Evolutionary conservation across 2,329 filamentous ascomycete species (phyloP).

Genomic region (Epichloe typhina): DNA sequence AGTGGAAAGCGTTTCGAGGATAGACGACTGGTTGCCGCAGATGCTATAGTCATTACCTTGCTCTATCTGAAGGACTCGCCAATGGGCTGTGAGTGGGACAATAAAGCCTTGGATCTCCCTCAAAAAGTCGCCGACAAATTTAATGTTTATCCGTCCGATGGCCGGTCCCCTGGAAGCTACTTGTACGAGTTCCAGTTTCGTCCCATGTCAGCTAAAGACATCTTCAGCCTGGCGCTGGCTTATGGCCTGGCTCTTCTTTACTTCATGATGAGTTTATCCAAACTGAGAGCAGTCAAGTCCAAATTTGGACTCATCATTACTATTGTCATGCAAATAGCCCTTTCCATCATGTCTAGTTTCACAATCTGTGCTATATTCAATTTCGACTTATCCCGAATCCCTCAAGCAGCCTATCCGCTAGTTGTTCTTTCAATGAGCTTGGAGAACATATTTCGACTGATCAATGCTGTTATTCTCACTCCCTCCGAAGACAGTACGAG

Average conservation of each 20-base stretch:
- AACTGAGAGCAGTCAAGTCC: conserved; percentile 63
- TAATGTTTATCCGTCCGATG: conserved; percentile 51
- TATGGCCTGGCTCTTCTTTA: conserved; percentile 53
- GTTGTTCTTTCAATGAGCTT: conserved; percentile 66
- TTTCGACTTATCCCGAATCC: conserved; percentile 62
- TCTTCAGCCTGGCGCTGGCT: conserved; percentile 47
- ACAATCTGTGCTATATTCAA: conserved; percentile 65
- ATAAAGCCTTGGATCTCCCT: conserved; percentile 37
- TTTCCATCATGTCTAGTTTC: conserved; percentile 67
- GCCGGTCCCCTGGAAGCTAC: conserved; percentile 39
- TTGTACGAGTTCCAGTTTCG: conserved; percentile 70
- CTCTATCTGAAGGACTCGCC: conserved; percentile 54
- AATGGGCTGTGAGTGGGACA: conserved; percentile 52
- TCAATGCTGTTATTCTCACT: conserved; percentile 64
- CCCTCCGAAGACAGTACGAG: conserved; percentile 53
- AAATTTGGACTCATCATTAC: conserved; percentile 59
- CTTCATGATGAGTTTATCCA: conserved; percentile 52
- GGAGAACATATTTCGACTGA: conserved; percentile 62
- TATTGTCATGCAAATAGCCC: conserved; percentile 53
- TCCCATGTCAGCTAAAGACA: conserved; percentile 56
- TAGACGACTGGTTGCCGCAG: conserved; percentile 53
- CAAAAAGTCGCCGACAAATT: conserved; percentile 38
- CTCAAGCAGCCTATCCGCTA: conserved; percentile 60
- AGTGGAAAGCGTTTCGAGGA: conserved; percentile 65
- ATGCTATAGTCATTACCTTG: conserved; percentile 66